A percentile compares a stretch with the other conserved stretches of the same genome.
phyloP scores from a whole-genome alignment of 2,329 filamentous ascomycete species.

The Aspergillus quadrilineatus region DNA sequence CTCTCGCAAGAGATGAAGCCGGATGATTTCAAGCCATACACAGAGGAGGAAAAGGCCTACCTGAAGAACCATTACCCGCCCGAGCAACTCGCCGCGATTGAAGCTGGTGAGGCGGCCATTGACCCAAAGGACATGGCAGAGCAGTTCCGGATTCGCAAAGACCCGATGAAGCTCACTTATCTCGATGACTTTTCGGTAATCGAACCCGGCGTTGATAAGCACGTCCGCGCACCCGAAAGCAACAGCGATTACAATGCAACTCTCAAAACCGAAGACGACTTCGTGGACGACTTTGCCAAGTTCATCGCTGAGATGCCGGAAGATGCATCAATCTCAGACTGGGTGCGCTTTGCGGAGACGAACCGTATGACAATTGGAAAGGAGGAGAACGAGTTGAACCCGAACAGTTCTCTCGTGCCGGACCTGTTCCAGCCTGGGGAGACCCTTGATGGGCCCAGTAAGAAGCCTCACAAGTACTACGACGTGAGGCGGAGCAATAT shows the following conservation, averaged over 20 bases:
- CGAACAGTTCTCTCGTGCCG: slow-evolving; percentile 51
- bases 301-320: slow-evolving; percentile 51
- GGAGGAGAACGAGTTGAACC: slow-evolving; percentile 50
- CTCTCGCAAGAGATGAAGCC: slow-evolving; percentile 25
- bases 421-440: slow-evolving; percentile 50
- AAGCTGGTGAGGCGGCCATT: slow-evolving; percentile 76
- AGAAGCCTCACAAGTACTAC: slow-evolving; percentile 26
- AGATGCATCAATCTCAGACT: slow-evolving; percentile 48
- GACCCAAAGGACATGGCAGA: slow-evolving; percentile 70
- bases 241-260: slow-evolving; percentile 58
- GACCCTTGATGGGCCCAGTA: slow-evolving; percentile 30
- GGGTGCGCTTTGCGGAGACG: slow-evolving; percentile 46
- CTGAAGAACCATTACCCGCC: slow-evolving; percentile 71
- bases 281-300: slow-evolving; percentile 57
- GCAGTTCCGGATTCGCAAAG: slow-evolving; percentile 69
- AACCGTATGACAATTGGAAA: slow-evolving; percentile 53
- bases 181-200: slow-evolving; percentile 79
- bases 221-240: slow-evolving; percentile 50
- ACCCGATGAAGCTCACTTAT: slow-evolving; percentile 71
- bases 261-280: slow-evolving; percentile 63
- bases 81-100: slow-evolving; percentile 76
- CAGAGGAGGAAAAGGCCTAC: slow-evolving; percentile 61
- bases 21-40: slow-evolving; percentile 58
- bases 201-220: slow-evolving; percentile 75
- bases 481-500: slow-evolving; percentile 28